phyloP scores from a whole-genome alignment of 1,139 yeast genomes.

The Kurtzmaniella quercitrusa region DNA sequence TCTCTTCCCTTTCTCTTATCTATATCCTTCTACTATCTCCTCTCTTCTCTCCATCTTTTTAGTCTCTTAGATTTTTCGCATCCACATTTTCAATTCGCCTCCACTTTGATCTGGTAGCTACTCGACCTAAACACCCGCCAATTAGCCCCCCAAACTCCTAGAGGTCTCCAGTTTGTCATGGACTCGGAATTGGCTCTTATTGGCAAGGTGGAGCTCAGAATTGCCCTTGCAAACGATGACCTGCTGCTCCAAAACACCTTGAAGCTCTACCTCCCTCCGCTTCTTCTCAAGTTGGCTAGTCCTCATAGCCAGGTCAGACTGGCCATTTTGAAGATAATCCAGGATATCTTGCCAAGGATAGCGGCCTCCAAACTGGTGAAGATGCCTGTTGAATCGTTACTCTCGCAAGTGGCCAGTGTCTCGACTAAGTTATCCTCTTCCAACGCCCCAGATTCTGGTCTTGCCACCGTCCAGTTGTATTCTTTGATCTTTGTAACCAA shows the following conservation, averaged over 20 bases:
- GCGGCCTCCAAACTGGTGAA: slow-evolving; percentile 50
- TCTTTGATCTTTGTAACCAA: slow-evolving; percentile 63
- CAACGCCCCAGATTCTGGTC: slow-evolving; percentile 37
- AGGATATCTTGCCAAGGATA: slow-evolving; percentile 64
- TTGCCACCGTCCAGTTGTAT: slow-evolving; percentile 56
- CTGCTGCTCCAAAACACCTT: slow-evolving; percentile 60
- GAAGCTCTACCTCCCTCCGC: slow-evolving; percentile 66
- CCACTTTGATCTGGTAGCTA: too few species aligned
- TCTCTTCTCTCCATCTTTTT: too few species aligned
- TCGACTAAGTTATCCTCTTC: slow-evolving; percentile 24
- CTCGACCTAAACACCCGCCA: neutral
- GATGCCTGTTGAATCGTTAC: slow-evolving; percentile 58
- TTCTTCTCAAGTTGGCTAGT: slow-evolving; percentile 74
- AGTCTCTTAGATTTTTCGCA: too few species aligned
- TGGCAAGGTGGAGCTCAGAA: slow-evolving; percentile 75
- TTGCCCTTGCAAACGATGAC: slow-evolving; percentile 73
- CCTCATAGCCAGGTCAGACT: slow-evolving; percentile 63
- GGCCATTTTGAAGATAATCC: slow-evolving; percentile 63
- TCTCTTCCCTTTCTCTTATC: too few species aligned
- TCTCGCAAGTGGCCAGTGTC: slow-evolving; percentile 52
- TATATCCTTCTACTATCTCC: too few species aligned
- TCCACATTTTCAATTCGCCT: too few species aligned
- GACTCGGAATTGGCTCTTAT: slow-evolving; percentile 55
- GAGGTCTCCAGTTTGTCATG: slow-evolving; percentile 1
- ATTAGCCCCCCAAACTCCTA: neutral